Base-by-base conservation (phyloP, 257 asterid genomes). In the Solanum gandarillasii region DNA sequence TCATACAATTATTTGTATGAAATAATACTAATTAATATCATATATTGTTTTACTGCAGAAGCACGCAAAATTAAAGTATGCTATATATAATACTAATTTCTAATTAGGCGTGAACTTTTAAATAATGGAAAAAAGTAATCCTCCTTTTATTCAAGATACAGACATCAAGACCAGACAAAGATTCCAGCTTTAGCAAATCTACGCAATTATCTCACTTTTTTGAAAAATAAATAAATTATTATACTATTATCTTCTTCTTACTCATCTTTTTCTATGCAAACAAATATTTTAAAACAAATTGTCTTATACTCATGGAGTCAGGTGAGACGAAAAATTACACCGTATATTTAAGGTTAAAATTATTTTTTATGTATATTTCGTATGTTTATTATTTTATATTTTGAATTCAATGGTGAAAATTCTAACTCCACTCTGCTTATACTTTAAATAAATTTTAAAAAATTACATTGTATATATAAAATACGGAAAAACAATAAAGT, bases 161-260 rank as follows among this genome's bases (percentile, higher is more conserved):
- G 88, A 89, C 90, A 88, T 52, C 46, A 90, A 88, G 65, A 79
- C 5, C 70, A 87, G 87, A 84, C 90, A 87, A 73, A 29, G 34
- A 71, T 35, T 29, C 35, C 90, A 87, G 86, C 92, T 88, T 89
- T 89, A 87, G 32, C 7, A 85, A 55, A 84, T 86, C 79, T 75
- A 41, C 58, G 35, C 79, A 89, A 84, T 16, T 46, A 72, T 46
- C 71, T 87, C 21, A 23, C 43, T 43, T 35, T 62, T 81, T 46
- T 1, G 4, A 74, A 78, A 38, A 58, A 46, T 4, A 12, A 83
- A 65, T 29, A 36, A 67, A 14, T 6, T 48, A 16, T 81, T 29
- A 3, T 27, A 27, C 46, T 43, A 65, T 25, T 82, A 58, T 43
- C 72, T 87, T 78, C 5, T 58, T 58, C 12, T 58, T 20, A 20